Evolutionary conservation across 2,329 filamentous ascomycete genomes (phyloP).

Genomic region (Ophiostoma pallidulum): DNA sequence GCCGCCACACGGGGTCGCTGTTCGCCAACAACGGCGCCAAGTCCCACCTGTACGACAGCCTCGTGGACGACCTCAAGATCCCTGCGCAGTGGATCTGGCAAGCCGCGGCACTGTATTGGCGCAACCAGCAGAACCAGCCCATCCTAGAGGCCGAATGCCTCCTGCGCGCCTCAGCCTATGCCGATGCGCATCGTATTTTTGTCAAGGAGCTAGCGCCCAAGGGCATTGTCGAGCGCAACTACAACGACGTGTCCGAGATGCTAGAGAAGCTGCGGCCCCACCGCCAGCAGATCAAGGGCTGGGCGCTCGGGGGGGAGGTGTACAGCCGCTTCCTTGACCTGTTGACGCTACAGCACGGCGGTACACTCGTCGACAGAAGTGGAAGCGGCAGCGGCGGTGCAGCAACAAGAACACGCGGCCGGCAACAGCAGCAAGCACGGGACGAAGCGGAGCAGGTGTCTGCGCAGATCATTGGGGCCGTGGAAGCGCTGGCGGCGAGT

Average conservation of each 20-base stretch:
- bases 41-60: constrained; percentile 46
- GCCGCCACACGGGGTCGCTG: constrained; percentile 59
- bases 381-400: constrained; percentile 17
- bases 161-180: constrained; percentile 63
- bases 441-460: constrained; percentile 15
- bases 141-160: constrained; percentile 68
- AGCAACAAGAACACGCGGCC: constrained; percentile 13
- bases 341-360: constrained; percentile 32
- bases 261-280: constrained; percentile 62
- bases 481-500: constrained; percentile 48
- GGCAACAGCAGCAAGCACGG: constrained; percentile 15
- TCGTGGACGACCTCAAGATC: constrained; percentile 54
- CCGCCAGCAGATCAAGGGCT: constrained; percentile 55
- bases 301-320: constrained; percentile 71
- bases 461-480: constrained; percentile 30
- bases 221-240: constrained; percentile 75
- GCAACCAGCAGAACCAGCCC: constrained; percentile 59
- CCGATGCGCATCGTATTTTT: constrained; percentile 78
- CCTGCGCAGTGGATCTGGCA: constrained; percentile 76
- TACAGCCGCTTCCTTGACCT: constrained; percentile 56
- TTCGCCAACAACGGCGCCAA: constrained; percentile 31
- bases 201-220: constrained; percentile 70
- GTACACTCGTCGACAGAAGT: constrained; percentile 26
- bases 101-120: constrained; percentile 75
- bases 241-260: constrained; percentile 44